These are phyloP conservation scores for Vigna mungo DNA, from an alignment of 306 rosid genomes.

Conservation along the genomic window DNA sequence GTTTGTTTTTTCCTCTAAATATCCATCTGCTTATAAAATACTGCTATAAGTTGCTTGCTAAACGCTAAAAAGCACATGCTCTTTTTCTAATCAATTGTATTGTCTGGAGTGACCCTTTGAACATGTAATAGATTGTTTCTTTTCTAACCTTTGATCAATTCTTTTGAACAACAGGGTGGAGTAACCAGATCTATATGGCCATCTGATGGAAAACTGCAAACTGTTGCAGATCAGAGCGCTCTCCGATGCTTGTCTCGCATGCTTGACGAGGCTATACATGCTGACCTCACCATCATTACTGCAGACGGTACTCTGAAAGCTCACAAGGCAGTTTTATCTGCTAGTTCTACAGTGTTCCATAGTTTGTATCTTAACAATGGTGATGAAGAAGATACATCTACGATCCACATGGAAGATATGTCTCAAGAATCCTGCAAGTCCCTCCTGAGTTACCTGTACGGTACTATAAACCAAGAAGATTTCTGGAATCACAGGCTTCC, in stretches of 20 bases:
- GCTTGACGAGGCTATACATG: constrained; percentile 73
- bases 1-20: not conserved
- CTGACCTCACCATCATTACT: constrained; percentile 68
- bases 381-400: constrained; percentile 63
- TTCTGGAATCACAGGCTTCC: constrained; percentile 82
- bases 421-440: constrained; percentile 65
- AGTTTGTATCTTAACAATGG: constrained; percentile 61
- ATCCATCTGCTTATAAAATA: not conserved
- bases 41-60: not conserved
- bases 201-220: constrained; percentile 58
- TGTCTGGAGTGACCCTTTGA: not conserved
- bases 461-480: constrained; percentile 74
- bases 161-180: constrained; percentile 53
- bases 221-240: constrained; percentile 60
- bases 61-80: not conserved
- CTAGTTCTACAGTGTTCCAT: constrained; percentile 68
- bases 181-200: constrained; percentile 75
- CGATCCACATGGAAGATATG: constrained; percentile 73
- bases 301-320: constrained; percentile 67
- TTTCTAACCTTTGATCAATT: not conserved
- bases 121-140: constrained; percentile 12
- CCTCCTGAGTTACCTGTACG: constrained; percentile 69
- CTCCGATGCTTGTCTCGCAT: constrained; percentile 75
- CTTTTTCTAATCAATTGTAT: not conserved
- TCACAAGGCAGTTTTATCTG: constrained; percentile 76